Conservation (phyloP, 1,284 basidiomycete species). For the Leccinum griseonigrum region DNA sequence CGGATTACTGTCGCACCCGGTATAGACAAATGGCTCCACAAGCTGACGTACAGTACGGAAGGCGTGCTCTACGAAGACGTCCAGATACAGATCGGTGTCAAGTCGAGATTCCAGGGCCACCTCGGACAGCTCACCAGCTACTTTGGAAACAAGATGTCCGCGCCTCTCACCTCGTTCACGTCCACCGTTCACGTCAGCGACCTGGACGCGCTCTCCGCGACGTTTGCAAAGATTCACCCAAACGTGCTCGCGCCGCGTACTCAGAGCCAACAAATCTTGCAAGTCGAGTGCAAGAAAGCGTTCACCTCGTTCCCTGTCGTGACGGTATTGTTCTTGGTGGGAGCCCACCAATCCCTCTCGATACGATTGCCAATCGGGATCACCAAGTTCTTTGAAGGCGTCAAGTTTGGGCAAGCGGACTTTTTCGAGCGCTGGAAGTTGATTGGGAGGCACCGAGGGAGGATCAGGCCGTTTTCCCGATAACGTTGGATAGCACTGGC, state of each 20-base stretch:
- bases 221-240: conserved; percentile 88
- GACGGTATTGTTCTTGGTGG: conserved; percentile 89
- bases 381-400: conserved; percentile 93
- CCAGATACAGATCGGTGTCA: conserved; percentile 94
- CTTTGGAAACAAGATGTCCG: conserved; percentile 93
- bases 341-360: conserved; percentile 84
- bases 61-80: conserved; percentile 96
- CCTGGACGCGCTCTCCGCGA: conserved; percentile 71
- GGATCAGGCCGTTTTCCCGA: conserved; percentile 84
- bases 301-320: conserved; percentile 83
- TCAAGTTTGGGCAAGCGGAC: conserved; percentile 76
- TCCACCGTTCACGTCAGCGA: conserved; percentile 77
- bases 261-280: conserved; percentile 90
- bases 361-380: conserved; percentile 85
- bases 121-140: conserved; percentile 91
- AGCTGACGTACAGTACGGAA: conserved; percentile 77
- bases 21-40: conserved; percentile 88
- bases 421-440: conserved; percentile 99
- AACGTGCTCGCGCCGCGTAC: conserved; percentile 77
- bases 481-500: conserved; percentile 64
- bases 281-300: conserved; percentile 90
- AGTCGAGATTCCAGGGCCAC: conserved; percentile 93
- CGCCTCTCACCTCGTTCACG: conserved; percentile 86
- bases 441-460: conserved; percentile 92
- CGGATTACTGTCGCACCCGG: conserved; percentile 64